A percentile compares a stretch with the other conserved stretches of the same genome.
Conservation (phyloP, 2,329 filamentous ascomycete genomes). For the Periconia sp. region DNA sequence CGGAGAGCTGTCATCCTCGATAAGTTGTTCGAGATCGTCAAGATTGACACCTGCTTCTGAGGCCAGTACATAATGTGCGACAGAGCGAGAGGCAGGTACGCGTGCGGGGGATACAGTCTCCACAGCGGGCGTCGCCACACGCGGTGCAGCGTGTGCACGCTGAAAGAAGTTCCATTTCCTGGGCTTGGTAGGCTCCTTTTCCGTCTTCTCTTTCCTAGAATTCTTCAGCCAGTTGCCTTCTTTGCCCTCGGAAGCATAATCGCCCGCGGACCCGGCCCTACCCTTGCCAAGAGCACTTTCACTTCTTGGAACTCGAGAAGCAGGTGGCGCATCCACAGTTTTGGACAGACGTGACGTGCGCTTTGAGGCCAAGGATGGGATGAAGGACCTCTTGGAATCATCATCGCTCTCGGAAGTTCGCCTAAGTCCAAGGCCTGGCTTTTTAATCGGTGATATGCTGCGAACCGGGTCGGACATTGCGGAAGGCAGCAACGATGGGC, state of each 20-base stretch:
- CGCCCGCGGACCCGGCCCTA: constrained; percentile 29
- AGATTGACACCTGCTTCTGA: constrained; percentile 48
- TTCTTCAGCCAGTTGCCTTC: constrained; percentile 44
- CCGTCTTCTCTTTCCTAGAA: constrained; percentile 32
- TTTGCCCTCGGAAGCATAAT: constrained; percentile 28
- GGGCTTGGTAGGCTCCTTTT: constrained; percentile 39
- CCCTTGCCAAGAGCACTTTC: constrained; percentile 17
- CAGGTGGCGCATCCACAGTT: constrained; percentile 19
- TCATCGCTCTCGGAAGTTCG: constrained; percentile 42
- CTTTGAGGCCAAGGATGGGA: constrained; percentile 31
- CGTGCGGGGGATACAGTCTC: constrained; percentile 43
- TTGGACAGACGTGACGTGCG: constrained; percentile 32
- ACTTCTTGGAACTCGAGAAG: constrained; percentile 12
- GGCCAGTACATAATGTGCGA: constrained; percentile 62
- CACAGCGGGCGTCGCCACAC: constrained; percentile 33
- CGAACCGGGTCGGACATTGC: constrained; percentile 41
- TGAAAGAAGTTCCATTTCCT: constrained; percentile 64
- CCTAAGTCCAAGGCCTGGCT: constrained; percentile 23
- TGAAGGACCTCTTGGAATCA: constrained; percentile 35
- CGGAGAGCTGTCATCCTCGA: constrained; percentile 44
- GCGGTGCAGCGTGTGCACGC: constrained; percentile 45
- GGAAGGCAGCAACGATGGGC: constrained; percentile 38
- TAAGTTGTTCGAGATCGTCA: constrained; percentile 50
- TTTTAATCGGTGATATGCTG: constrained; percentile 34
- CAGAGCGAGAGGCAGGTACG: constrained; percentile 41